phyloP scores from a whole-genome alignment of 2,329 filamentous ascomycete species.

The Verticillium dahliae region DNA sequence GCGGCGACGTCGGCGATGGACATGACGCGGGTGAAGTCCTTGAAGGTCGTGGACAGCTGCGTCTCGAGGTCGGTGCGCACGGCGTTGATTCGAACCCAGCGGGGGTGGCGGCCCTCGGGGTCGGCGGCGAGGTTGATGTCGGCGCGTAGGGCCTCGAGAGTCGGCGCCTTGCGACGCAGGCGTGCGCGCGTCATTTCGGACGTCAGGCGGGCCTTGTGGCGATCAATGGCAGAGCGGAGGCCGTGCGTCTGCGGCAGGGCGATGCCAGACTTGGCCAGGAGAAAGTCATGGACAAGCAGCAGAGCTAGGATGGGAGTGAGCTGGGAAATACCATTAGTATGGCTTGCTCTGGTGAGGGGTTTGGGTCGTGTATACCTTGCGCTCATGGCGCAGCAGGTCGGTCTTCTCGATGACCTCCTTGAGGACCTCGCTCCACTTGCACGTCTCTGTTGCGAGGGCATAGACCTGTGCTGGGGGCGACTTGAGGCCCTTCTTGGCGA shows the following conservation, averaged over 20 bases:
- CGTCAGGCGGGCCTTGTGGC: conserved; percentile 72
- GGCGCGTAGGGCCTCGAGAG: conserved; percentile 58
- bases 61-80: conserved; percentile 64
- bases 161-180: conserved; percentile 62
- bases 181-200: conserved; percentile 80
- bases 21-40: conserved; percentile 49
- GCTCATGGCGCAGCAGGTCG: conserved; percentile 70
- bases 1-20: conserved; percentile 51
- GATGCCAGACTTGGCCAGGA: conserved; percentile 76
- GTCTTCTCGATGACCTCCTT: conserved; percentile 85
- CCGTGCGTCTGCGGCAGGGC: conserved; percentile 75
- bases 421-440: conserved; percentile 83
- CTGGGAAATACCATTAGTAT: conserved; percentile 34
- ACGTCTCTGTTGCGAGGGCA: conserved; percentile 76
- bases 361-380: conserved; percentile 55
- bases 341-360: not conserved
- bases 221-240: conserved; percentile 65
- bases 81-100: conserved; percentile 87
- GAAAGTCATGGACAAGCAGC: conserved; percentile 77
- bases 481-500: conserved; percentile 66
- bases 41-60: conserved; percentile 71
- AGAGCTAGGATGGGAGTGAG: conserved; percentile 74
- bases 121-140: conserved; percentile 47
- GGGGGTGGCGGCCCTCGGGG: conserved; percentile 59
- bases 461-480: conserved; percentile 78